Base-by-base conservation (phyloP, 805 yeast genomes). In the Saturnispora kantuleensis region DNA sequence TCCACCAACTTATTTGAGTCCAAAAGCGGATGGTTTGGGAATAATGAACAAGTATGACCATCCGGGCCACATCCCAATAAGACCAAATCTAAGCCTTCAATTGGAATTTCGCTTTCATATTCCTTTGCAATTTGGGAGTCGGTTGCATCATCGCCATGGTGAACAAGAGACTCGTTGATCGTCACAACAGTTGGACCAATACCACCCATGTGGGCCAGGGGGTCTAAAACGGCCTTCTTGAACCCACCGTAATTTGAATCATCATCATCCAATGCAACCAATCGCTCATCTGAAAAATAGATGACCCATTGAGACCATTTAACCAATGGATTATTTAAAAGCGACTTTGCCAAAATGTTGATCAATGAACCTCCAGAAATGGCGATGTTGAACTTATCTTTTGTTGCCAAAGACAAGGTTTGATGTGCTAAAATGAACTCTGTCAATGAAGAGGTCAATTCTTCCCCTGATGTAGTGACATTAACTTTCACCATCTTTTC, bases 41-140 rank as follows among this genome's bases (percentile, higher is more conserved):
- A 88, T 50, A 88, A 69, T 1, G 96, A 88, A 66, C 95, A 85
- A 5, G 96, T 88, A 63, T 88, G 97, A 33, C 96, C 97, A 57
- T 88, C 97, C 31, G 96, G 96, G 7, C 97, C 97, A 61, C 93
- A 84, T 17, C 97, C 97, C 50, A 88, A 70, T 45, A 87, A 66
- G 17, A 88, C 67, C 54, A 87, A 66, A 62, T 88, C 95, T 28
- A 80, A 56, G 7, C 48, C 47, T 47, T 62, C 57, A 17, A 54
- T 58, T 9, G 90, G 86, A 42, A 88, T 63, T 36, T 69, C 65
- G 1, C 67, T 48, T 51, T 74, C 81, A 62, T 88, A 88, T 39
- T 74, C 80, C 13, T 57, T 52, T 4, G 95, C 88, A 53, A 84
- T 76, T 36, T 65, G 70, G 36, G 71, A 72, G 44, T 70, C 70